Evolutionary conservation across 2,329 filamentous ascomycete genomes (phyloP), one percentile per base, ranked within the genome.

Genomic region (Cladophialophora exuberans): DNA sequence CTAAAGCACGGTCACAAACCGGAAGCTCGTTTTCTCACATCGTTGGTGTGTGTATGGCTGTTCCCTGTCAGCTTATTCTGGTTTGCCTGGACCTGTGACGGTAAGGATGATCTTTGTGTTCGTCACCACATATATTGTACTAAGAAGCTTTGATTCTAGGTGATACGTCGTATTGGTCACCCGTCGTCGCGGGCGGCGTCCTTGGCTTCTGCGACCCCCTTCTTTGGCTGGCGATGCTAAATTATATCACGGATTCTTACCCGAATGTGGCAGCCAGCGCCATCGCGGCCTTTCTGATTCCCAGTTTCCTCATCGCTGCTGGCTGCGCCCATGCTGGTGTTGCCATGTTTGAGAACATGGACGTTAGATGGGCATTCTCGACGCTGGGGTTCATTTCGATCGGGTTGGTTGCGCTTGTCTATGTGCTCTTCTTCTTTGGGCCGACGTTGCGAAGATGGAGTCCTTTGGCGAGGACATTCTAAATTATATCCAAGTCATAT

Each of bases 211-310:
- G 70, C 23, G 72, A 75, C 56, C 72, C 73, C 6, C 57, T 76
- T n/a, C 65, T 76, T 3, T 76, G 72, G 71, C 65, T 75, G n/a
- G 62, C 65, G 44, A 76, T 75, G 73, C 60, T 76, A 39, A 76
- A 72, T 48, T 76, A 76, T 58, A 72, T 75, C 42, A 71, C 72
- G 25, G 72, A 76, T 60, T 66, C 71, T 3, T 76, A 76, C 46
- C 71, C 72, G 25, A 73, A 73, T 57, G 68, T 75, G 6, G 73
- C 73, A 13, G 73, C 65, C 3, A 72, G 69, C 17, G 72, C 73
- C 6, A 72, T 76, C 35, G 73, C 73, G 2, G 73, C 73, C 1
- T 76, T 76, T 65, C 62, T 75, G 43, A 75, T 76, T 50, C 73
- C 73, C 1, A 72, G 69, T n/a, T 75, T 75, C 46, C 45, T 73